Conservation (phyloP, 2,329 filamentous ascomycete genomes). For the Chrysosporium queenslandicum region DNA sequence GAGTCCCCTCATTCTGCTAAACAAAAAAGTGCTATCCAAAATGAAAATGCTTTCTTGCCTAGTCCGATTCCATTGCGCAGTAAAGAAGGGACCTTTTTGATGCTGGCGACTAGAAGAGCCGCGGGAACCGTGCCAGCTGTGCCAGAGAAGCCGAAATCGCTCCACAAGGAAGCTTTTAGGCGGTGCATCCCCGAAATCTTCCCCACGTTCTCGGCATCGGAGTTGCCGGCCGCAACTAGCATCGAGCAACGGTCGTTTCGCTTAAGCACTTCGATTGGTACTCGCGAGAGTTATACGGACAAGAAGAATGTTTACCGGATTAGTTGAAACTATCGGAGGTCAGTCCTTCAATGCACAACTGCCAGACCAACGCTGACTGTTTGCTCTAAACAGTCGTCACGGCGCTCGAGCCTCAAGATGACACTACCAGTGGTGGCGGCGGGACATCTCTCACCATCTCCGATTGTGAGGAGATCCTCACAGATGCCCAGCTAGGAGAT, state of each 20-base stretch:
- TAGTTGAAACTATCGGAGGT: conserved; percentile 90
- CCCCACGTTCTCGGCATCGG: conserved; percentile 2
- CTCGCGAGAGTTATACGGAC: too few relatives aligned
- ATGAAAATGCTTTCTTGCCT: background rate
- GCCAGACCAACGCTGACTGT: conserved; percentile 9
- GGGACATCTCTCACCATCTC: conserved; percentile 86
- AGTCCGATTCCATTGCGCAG: background rate
- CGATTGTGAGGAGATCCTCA: conserved; percentile 63
- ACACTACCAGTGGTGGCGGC: conserved; percentile 57
- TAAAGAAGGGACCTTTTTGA: background rate
- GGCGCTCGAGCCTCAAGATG: conserved; percentile 67
- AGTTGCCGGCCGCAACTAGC: background rate
- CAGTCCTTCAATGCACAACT: conserved; percentile 32
- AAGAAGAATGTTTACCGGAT: conserved; percentile 87
- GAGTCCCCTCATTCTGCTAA: conserved; percentile 2
- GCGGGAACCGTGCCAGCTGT: background rate
- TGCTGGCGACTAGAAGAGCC: background rate
- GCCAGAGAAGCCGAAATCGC: background rate
- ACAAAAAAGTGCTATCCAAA: background rate
- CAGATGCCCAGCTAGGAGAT: conserved; percentile 77
- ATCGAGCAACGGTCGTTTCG: too few relatives aligned
- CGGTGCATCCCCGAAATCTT: background rate
- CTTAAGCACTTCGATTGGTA: too few relatives aligned
- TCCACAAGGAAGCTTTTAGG: background rate
- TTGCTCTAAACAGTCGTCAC: conserved; percentile 56